Conservation (phyloP, 2,329 filamentous ascomycete species). For the Cladosporium sp. region DNA sequence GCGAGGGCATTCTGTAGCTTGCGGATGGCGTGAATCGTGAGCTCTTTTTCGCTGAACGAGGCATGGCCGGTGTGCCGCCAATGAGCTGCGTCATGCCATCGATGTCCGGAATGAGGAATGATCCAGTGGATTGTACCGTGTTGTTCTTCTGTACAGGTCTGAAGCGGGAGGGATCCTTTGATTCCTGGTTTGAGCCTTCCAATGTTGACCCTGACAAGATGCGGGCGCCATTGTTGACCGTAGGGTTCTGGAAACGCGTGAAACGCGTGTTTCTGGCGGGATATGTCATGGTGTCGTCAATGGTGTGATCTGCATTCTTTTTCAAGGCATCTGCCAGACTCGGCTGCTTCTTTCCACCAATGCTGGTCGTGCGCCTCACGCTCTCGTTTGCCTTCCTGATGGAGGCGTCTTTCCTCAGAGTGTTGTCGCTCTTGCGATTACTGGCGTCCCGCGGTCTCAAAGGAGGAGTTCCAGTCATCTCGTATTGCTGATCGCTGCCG, state of each 20-base stretch:
- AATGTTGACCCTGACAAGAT: conserved; percentile 10
- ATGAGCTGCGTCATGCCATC: conserved; percentile 60
- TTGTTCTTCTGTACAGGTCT: conserved; percentile 3
- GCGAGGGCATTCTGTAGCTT: conserved; percentile 25
- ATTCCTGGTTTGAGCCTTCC: conserved; percentile 10
- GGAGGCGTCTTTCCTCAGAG: conserved; percentile 43
- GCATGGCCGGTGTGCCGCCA: conserved; percentile 55
- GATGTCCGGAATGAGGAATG: conserved; percentile 58
- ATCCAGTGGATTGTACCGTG: conserved; percentile 26
- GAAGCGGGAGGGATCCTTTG: conserved; percentile 15
- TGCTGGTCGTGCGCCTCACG: conserved; percentile 22
- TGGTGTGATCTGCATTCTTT: conserved; percentile 14
- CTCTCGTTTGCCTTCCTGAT: conserved; percentile 38
- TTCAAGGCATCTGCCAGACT: conserved; percentile 9
- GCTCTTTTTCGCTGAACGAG: conserved; percentile 30
- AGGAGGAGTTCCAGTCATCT: conserved; percentile 42
- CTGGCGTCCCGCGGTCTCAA: conserved; percentile 23
- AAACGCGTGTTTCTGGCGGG: conserved; percentile 50
- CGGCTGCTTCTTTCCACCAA: neutral
- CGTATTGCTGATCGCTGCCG: conserved; percentile 46
- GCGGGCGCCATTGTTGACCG: conserved; percentile 6
- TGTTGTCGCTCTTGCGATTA: conserved; percentile 32
- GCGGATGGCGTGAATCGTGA: conserved; percentile 51
- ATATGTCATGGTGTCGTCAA: conserved; percentile 30
- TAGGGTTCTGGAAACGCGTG: conserved; percentile 26